phyloP scores from a whole-genome alignment of 2,329 filamentous ascomycete genomes.

The Zarea fungicola region DNA sequence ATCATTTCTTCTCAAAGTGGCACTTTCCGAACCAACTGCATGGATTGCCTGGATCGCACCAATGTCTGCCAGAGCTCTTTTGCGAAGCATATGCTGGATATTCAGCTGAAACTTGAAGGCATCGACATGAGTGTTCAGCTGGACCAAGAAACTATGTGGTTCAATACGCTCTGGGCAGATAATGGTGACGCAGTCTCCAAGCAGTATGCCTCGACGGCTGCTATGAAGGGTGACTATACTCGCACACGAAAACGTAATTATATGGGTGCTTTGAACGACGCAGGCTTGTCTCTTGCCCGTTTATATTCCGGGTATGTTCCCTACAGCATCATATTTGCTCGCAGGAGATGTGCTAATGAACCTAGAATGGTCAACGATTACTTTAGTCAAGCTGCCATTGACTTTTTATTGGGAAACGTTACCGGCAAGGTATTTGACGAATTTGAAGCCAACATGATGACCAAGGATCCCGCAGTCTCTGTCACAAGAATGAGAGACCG shows the following conservation, averaged over 20 bases:
- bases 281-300: constrained; percentile 79
- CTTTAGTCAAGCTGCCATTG: constrained; percentile 91
- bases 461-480: constrained; percentile 83
- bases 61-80: constrained; percentile 95
- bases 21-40: constrained; percentile 90
- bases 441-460: constrained; percentile 91
- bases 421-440: constrained; percentile 83
- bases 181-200: constrained; percentile 95
- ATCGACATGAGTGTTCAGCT: constrained; percentile 68
- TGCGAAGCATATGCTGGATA: constrained; percentile 74
- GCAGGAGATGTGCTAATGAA: constrained; percentile 6
- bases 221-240: constrained; percentile 95
- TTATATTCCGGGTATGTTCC: constrained; percentile 59
- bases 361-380: constrained; percentile 93
- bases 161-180: constrained; percentile 95
- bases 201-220: constrained; percentile 92
- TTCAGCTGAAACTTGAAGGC: constrained; percentile 70
- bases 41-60: constrained; percentile 95
- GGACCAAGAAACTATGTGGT: constrained; percentile 83
- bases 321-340: neutral
- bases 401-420: constrained; percentile 87
- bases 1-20: constrained; percentile 57
- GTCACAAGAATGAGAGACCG: constrained; percentile 78
- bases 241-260: constrained; percentile 87
- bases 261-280: constrained; percentile 83